Conservation (phyloP, 352 stramenopile genomes). For the Phytophthora colocasiae region DNA sequence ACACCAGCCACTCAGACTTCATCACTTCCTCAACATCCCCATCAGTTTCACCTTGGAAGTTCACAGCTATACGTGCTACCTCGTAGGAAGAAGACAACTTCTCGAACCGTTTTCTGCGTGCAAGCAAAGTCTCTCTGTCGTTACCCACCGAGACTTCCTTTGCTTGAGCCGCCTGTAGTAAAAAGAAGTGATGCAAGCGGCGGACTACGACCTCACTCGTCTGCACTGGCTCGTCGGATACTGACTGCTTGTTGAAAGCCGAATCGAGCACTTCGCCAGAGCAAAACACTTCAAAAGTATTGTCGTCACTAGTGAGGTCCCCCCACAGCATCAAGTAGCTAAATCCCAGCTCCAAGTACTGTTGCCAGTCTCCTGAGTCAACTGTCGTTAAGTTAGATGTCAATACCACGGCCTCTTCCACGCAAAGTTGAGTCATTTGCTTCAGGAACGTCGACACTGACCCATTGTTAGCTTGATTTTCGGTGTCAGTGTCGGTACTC, state of each 20-base stretch:
- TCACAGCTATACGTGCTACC: slow-evolving; percentile 12
- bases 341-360: slow-evolving; percentile 51
- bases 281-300: slow-evolving; percentile 50
- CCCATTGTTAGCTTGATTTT: slow-evolving; percentile 13
- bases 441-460: slow-evolving; percentile 31
- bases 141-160: slow-evolving; percentile 21
- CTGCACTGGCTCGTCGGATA: slow-evolving; percentile 3
- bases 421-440: slow-evolving; percentile 48
- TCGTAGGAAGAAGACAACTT: slow-evolving; percentile 39
- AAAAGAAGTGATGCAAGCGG: slow-evolving; percentile 56
- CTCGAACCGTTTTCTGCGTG: slow-evolving; percentile 31
- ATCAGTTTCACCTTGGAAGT: slow-evolving; percentile 6
- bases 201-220: slow-evolving; percentile 34
- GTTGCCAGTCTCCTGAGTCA: slow-evolving; percentile 21
- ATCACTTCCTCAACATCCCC: slow-evolving; percentile 4
- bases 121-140: slow-evolving; percentile 9
- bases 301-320: slow-evolving; percentile 36
- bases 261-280: slow-evolving; percentile 38
- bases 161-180: slow-evolving; percentile 39
- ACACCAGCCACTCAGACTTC: slow-evolving; percentile 5
- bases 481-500: slow-evolving; percentile 2
- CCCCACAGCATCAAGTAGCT: slow-evolving; percentile 58
- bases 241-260: slow-evolving; percentile 13
- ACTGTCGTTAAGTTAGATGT: background rate
- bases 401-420: slow-evolving; percentile 38